These are phyloP conservation scores for Zea luxurians DNA, from an alignment of 176 grass and related monocot species.

Conservation along the genomic window DNA sequence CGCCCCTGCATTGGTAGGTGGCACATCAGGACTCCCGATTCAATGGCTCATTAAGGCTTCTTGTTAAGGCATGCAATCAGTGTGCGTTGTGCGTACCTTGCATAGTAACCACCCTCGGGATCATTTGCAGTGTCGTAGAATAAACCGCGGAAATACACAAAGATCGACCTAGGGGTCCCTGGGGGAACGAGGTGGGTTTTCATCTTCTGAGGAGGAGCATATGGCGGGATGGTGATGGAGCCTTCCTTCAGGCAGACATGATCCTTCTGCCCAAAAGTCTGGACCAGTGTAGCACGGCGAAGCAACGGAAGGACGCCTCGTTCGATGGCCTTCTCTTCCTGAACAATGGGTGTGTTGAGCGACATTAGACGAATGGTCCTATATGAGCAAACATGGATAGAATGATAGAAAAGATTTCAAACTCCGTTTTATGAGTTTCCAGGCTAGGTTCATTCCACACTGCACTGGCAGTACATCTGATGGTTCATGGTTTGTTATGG, in stretches of 20 bases:
- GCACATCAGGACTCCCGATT: neutral
- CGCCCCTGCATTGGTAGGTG: constrained; percentile 49
- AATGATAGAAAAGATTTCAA: neutral
- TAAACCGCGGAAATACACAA: constrained; percentile 68
- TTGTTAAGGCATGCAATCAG: constrained; percentile 2
- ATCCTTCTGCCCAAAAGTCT: constrained; percentile 73
- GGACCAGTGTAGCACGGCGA: constrained; percentile 56
- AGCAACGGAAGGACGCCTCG: constrained; percentile 66
- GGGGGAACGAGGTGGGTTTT: constrained; percentile 64
- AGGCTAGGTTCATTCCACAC: neutral
- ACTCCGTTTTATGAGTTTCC: neutral
- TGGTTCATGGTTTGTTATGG: neutral
- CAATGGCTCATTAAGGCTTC: constrained; percentile 10
- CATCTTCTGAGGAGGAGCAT: constrained; percentile 69
- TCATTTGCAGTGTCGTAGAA: constrained; percentile 64
- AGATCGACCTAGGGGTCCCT: constrained; percentile 59
- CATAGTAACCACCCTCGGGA: constrained; percentile 71
- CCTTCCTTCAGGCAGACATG: constrained; percentile 74
- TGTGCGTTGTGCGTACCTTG: constrained; percentile 44
- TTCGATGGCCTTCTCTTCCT: constrained; percentile 68
- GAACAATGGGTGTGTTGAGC: constrained; percentile 7
- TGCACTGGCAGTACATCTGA: neutral
- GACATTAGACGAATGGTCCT: neutral
- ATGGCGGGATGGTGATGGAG: constrained; percentile 72
- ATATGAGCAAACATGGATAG: too few species aligned